These are phyloP conservation scores for Pecoramyces ruminantium DNA, from an alignment of 192 early-diverging fungal genomes.

Conservation along the genomic window DNA sequence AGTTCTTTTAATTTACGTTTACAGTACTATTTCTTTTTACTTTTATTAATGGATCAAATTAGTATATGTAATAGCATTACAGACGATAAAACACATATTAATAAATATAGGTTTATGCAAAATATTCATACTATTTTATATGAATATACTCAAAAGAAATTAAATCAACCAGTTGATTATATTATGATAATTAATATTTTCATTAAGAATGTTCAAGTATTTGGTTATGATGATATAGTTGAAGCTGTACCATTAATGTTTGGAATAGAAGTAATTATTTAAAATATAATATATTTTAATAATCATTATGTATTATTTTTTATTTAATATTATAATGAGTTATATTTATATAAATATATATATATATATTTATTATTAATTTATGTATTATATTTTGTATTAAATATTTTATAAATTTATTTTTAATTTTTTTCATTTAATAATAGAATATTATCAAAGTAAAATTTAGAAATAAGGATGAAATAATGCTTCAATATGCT, in stretches of 20 bases:
- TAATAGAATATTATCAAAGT: not conserved
- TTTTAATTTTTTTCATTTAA: not conserved
- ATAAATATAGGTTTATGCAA: not conserved
- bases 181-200: not conserved
- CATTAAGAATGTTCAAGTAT: not conserved
- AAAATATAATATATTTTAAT: no score
- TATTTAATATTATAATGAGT: no score
- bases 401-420: no score
- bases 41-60: not conserved
- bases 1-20: not conserved
- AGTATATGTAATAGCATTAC: not conserved
- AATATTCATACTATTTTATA: not conserved
- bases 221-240: not conserved
- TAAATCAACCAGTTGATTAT: not conserved
- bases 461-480: not conserved
- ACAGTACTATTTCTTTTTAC: not conserved
- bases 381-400: no score
- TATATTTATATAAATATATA: no score
- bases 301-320: no score
- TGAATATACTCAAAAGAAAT: not conserved
- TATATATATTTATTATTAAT: no score
- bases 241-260: not conserved
- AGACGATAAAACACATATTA: not conserved
- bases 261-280: not conserved
- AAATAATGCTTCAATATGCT: not conserved